Evolutionary conservation across 2,329 filamentous ascomycete genomes (phyloP).

Genomic region (Epicoccum nigrum): DNA sequence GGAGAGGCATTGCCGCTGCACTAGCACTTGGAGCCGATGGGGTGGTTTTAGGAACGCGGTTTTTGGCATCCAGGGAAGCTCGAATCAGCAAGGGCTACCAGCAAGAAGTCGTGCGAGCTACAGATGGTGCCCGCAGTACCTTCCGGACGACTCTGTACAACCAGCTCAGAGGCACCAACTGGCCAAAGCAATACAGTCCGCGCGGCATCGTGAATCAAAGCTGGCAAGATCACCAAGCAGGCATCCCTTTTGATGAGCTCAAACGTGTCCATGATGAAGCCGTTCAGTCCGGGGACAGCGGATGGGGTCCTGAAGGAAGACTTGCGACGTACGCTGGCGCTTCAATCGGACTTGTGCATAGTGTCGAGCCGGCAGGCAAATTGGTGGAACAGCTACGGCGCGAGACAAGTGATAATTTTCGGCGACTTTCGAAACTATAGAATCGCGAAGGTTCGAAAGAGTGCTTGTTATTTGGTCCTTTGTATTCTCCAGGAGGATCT

Average conservation of each 20-base stretch:
- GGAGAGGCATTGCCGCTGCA: constrained; percentile 61
- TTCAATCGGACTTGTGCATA: constrained; percentile 62
- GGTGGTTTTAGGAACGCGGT: constrained; percentile 66
- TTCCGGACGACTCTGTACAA: constrained; percentile 57
- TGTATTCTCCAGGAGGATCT: too few relatives aligned
- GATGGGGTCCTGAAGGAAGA: constrained; percentile 57
- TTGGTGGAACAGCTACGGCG: too few relatives aligned
- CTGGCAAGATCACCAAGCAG: constrained; percentile 49
- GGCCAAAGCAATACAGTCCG: constrained; percentile 62
- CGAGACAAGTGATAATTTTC: too few relatives aligned
- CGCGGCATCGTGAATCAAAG: constrained; percentile 62
- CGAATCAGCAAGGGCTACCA: constrained; percentile 53
- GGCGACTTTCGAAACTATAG: too few relatives aligned
- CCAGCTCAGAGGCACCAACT: constrained; percentile 60
- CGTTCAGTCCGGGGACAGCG: constrained; percentile 55
- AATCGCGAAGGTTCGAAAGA: too few relatives aligned
- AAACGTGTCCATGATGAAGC: constrained; percentile 55
- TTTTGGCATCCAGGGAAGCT: constrained; percentile 60
- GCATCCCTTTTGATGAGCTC: constrained; percentile 50
- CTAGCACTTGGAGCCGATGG: constrained; percentile 60
- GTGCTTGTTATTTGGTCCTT: too few relatives aligned
- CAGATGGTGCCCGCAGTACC: constrained; percentile 56
- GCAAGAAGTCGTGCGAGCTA: constrained; percentile 51
- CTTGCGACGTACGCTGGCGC: constrained; percentile 67
- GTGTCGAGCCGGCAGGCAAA: constrained; percentile 52